Evolutionary conservation across 2,329 filamentous ascomycete species (phyloP).

Genomic region (Alternaria arbusti): DNA sequence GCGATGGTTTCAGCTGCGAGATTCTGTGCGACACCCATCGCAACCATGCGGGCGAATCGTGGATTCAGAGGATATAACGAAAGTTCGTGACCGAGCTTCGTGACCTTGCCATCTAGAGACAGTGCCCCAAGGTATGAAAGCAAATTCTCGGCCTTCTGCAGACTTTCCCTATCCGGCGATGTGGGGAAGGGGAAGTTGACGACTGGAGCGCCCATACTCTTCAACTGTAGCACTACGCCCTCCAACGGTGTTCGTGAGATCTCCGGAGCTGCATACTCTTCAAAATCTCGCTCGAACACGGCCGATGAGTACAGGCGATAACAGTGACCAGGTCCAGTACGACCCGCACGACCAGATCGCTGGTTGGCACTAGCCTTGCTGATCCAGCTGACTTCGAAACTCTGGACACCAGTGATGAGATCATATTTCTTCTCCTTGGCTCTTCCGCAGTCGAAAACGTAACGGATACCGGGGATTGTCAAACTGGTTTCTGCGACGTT

Average conservation of each 20-base stretch:
- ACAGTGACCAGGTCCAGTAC: slow-evolving; percentile 94
- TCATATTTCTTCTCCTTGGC: slow-evolving; percentile 93
- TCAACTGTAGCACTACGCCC: slow-evolving; percentile 86
- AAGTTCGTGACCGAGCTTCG: slow-evolving; percentile 79
- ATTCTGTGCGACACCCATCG: slow-evolving; percentile 81
- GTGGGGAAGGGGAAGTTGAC: slow-evolving; percentile 97
- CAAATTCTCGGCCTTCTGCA: slow-evolving; percentile 84
- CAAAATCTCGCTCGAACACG: slow-evolving; percentile 88
- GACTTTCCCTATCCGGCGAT: slow-evolving; percentile 75
- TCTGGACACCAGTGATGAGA: slow-evolving; percentile 87
- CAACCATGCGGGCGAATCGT: slow-evolving; percentile 88
- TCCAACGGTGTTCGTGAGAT: slow-evolving; percentile 91
- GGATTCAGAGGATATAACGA: slow-evolving; percentile 90
- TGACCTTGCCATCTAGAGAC: slow-evolving; percentile 73
- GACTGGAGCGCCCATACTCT: slow-evolving; percentile 90
- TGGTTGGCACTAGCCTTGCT: slow-evolving; percentile 96
- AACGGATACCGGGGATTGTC: slow-evolving; percentile 92
- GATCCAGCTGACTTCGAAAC: slow-evolving; percentile 94
- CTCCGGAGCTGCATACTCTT: slow-evolving; percentile 85
- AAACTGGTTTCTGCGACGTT: slow-evolving; percentile 98
- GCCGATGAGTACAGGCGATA: slow-evolving; percentile 95
- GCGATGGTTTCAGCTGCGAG: slow-evolving; percentile 87
- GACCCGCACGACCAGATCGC: slow-evolving; percentile 88
- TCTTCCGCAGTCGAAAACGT: slow-evolving; percentile 93
- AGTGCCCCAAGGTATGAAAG: slow-evolving; percentile 86